These are phyloP conservation scores for Penicillium brevicompactum DNA, from an alignment of 2,329 filamentous ascomycete species.

Conservation along the genomic window DNA sequence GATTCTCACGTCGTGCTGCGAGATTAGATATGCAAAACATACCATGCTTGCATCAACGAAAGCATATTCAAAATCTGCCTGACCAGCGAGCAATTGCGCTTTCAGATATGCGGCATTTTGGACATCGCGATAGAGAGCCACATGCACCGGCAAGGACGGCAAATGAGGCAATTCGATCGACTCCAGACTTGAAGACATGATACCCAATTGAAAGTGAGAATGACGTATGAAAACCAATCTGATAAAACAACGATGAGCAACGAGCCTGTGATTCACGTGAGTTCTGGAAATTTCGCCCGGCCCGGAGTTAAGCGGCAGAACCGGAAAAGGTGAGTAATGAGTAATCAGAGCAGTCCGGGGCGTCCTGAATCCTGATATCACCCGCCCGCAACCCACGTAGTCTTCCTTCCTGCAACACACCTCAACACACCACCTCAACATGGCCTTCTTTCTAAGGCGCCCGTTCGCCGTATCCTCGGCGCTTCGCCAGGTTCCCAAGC, in stretches of 20 bases:
- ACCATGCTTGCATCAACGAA: constrained; percentile 85
- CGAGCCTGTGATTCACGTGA: constrained; percentile 8
- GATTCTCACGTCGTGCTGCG: background rate
- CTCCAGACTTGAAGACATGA: constrained; percentile 54
- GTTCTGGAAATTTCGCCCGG: constrained; percentile 11
- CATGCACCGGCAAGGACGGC: constrained; percentile 69
- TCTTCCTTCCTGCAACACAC: constrained; percentile 10
- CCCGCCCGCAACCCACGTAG: constrained; percentile 21
- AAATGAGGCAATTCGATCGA: constrained; percentile 75
- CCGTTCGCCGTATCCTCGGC: constrained; percentile 65
- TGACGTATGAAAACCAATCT: constrained; percentile 14
- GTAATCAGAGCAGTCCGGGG: background rate
- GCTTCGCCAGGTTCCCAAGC: constrained; percentile 59
- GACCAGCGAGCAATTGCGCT: constrained; percentile 80
- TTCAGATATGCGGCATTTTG: constrained; percentile 77
- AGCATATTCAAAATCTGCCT: constrained; percentile 86
- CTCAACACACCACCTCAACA: constrained; percentile 36
- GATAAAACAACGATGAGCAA: constrained; percentile 1
- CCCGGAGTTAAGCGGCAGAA: constrained; percentile 12
- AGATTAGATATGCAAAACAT: constrained; percentile 29
- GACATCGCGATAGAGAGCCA: constrained; percentile 75
- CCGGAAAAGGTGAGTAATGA: constrained; percentile 10
- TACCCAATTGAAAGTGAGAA: constrained; percentile 7
- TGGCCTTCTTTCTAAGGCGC: constrained; percentile 67
- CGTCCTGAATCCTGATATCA: constrained; percentile 34